Evolutionary conservation across 805 yeast genomes (phyloP).

Genomic region (Hanseniaspora guilliermondii): DNA sequence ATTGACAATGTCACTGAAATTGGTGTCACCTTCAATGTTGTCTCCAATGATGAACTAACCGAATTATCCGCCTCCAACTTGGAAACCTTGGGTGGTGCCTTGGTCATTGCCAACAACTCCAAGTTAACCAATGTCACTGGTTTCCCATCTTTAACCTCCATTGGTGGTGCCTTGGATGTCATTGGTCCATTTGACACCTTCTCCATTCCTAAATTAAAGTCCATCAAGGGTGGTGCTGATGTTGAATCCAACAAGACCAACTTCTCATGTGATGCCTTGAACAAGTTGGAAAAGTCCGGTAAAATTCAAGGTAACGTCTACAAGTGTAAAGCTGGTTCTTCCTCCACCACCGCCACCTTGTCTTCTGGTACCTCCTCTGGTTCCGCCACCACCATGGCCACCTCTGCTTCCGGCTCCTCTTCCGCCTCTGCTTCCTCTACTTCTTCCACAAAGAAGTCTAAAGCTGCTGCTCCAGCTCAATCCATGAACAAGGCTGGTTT

Average conservation of each 20-base stretch:
- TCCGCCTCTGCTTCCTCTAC: conserved; percentile 33
- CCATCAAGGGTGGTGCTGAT: conserved; percentile 86
- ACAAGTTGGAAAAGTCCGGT: conserved; percentile 59
- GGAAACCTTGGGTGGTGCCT: conserved; percentile 81
- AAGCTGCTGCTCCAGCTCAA: conserved; percentile 28
- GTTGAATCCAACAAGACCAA: conserved; percentile 59
- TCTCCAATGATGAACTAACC: conserved; percentile 61
- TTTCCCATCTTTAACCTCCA: conserved; percentile 57
- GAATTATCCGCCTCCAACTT: conserved; percentile 57
- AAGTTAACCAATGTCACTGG: conserved; percentile 52
- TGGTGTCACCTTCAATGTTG: conserved; percentile 72
- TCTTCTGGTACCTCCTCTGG: conserved; percentile 23
- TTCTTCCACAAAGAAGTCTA: conserved; percentile 19
- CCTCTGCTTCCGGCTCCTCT: conserved; percentile 29
- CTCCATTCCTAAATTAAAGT: conserved; percentile 55
- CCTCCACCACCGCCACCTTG: conserved; percentile 35
- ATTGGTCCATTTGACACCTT: conserved; percentile 73
- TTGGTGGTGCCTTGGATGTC: conserved; percentile 81
- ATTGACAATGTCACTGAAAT: conserved; percentile 44
- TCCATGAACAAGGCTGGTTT: conserved; percentile 31
- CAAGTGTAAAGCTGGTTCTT: conserved; percentile 54
- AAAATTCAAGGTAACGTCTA: conserved; percentile 84
- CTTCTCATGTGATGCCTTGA: conserved; percentile 70
- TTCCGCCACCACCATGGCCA: conserved; percentile 21
- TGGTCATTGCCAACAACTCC: conserved; percentile 76